Conservation (phyloP, 2,329 filamentous ascomycete genomes). For the Arthrobotrys entomopaga region DNA sequence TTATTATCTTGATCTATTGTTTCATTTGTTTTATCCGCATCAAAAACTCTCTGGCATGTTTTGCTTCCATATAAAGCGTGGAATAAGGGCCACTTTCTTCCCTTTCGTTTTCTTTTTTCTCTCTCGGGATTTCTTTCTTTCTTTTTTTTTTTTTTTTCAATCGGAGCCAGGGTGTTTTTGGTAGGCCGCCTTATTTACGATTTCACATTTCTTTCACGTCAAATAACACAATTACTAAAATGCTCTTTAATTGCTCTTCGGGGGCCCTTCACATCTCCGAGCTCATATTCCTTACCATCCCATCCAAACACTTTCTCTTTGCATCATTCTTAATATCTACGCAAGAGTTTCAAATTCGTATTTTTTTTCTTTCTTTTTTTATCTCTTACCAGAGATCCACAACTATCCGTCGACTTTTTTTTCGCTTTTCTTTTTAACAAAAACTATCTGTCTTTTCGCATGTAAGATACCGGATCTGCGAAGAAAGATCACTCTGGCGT, state of each 20-base stretch:
- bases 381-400: no score
- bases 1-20: not conserved
- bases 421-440: not conserved
- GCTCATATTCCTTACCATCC: no score
- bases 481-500: constrained; percentile 11
- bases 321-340: no score
- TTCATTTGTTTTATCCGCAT: constrained; percentile 3
- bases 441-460: not conserved
- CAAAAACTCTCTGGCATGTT: constrained; percentile 18
- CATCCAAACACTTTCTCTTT: no score
- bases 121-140: constrained; percentile 4
- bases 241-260: no score
- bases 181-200: no score
- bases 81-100: not conserved
- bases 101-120: constrained; percentile 14
- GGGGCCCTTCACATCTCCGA: no score
- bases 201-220: no score
- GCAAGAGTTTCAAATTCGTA: no score
- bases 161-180: constrained; percentile 48
- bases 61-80: not conserved
- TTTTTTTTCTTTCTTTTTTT: no score
- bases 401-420: not conserved
- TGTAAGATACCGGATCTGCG: constrained; percentile 23
- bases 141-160: not conserved
- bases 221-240: no score